phyloP scores from a whole-genome alignment of 768 basidiomycete genomes.

The Tubosaeta brunneosetosa region DNA sequence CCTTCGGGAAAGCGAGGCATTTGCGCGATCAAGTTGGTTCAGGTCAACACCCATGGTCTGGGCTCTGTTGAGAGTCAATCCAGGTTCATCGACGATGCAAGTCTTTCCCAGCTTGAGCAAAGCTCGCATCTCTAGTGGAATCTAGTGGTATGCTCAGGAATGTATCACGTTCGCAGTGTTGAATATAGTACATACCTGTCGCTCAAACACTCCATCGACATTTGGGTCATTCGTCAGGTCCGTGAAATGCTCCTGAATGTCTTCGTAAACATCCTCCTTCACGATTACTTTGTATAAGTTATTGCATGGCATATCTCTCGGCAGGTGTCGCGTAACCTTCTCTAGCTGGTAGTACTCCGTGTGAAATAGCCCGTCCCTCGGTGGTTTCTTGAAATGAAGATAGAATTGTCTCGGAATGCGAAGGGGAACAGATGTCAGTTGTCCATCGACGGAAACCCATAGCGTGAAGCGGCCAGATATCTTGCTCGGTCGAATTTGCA shows the following conservation, averaged over 20 bases:
- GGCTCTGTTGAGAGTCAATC: constrained; percentile 76
- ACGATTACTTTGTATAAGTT: constrained; percentile 83
- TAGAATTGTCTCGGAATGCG: constrained; percentile 92
- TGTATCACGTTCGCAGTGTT: not conserved
- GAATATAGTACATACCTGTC: constrained; percentile 55
- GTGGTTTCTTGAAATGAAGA: constrained; percentile 75
- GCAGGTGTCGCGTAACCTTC: constrained; percentile 72
- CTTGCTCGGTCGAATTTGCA: constrained; percentile 80
- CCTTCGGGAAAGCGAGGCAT: constrained; percentile 51
- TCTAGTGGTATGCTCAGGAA: constrained; percentile 36
- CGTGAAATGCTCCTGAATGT: constrained; percentile 87
- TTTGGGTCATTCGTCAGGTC: constrained; percentile 91
- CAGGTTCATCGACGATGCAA: constrained; percentile 61
- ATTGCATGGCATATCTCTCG: constrained; percentile 67
- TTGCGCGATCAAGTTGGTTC: constrained; percentile 66
- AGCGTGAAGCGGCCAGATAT: constrained; percentile 78
- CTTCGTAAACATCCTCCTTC: constrained; percentile 76
- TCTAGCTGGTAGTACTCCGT: constrained; percentile 65
- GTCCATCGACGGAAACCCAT: constrained; percentile 81
- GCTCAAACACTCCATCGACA: constrained; percentile 92
- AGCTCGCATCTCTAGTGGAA: constrained; percentile 79
- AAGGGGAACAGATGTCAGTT: constrained; percentile 74
- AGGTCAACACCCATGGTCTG: constrained; percentile 81
- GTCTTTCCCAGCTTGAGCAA: constrained; percentile 81
- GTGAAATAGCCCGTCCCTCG: constrained; percentile 63